Evolutionary conservation across 106 monocot genomes (phyloP), one percentile per base, ranked within the genome.

Genomic region (Acanthochlamys bracteata): DNA sequence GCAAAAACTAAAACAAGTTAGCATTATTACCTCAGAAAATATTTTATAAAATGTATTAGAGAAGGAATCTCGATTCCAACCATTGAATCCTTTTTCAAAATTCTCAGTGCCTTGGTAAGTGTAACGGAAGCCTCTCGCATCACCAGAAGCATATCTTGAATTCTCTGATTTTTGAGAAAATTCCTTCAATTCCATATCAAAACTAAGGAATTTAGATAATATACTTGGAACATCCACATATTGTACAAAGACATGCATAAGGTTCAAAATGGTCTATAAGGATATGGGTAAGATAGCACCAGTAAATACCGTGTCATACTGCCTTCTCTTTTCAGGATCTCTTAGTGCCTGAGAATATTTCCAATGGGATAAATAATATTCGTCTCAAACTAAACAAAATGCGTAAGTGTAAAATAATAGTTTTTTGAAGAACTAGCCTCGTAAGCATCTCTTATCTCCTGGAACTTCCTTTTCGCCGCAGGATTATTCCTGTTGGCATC

Each of bases 401-500:
- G 19, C 14, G 45, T 51, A 53, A 24, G 0, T 17, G 23, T 25
- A 17, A 11, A 62, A 75, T 53, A 69, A 69, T 40, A 70, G 63
- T 24, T 64, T 45, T 63, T 17, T 21, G 39, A 63, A 69, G 25
- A 42, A 71, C 83, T 76, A 65, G 72, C 98, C 92, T 98, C 98
- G 64, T 98, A 98, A 12, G 98, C 92, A 68, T 92, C 88, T 69
- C 92, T 80, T 70, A 98, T 83, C 76, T 92, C 98, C 63, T 98
- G 98, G 53, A 98, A 98, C 55, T 83, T 91, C 54, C 88, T 88
- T 74, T 88, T 98, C 39, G 92, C 73, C 56, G 77, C 68, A 46
- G 91, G 76, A 78, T 75, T 92, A 53, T 79, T 82, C 63, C 70
- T 98, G 69, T 92, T 92, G 63, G 92, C 74, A 78, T 98, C 98